Evolutionary conservation across 148 eudicot genomes (phyloP).

Genomic region (Diospyros kaki): DNA sequence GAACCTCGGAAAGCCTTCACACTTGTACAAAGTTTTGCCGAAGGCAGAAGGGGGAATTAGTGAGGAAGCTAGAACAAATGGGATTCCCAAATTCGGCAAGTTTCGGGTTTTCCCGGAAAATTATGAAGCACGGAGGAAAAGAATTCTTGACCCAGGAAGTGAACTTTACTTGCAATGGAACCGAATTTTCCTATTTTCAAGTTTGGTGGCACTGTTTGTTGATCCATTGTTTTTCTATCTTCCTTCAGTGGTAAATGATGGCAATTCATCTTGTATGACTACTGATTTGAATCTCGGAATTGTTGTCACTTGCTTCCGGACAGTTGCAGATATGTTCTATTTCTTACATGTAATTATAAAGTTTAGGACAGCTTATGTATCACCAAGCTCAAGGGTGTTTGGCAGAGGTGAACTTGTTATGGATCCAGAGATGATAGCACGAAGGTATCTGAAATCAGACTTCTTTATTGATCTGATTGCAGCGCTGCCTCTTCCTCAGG

Average conservation of each 20-base stretch:
- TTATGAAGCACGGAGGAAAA: constrained; percentile 50
- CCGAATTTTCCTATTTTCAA: constrained; percentile 69
- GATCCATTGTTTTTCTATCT: constrained; percentile 88
- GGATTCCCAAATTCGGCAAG: constrained; percentile 45
- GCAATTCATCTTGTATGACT: constrained; percentile 57
- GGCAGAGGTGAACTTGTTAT: constrained; percentile 98
- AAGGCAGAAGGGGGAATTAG: constrained; percentile 33
- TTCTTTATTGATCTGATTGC: constrained; percentile 90
- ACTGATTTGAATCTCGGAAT: constrained; percentile 68
- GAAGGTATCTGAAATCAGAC: constrained; percentile 71
- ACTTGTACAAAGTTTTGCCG: constrained; percentile 42
- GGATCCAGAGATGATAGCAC: constrained; percentile 87
- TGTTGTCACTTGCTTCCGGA: constrained; percentile 70
- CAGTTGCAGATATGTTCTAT: constrained; percentile 82
- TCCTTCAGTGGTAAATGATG: constrained; percentile 54
- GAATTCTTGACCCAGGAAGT: constrained; percentile 91
- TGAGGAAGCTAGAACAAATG: constrained; percentile 39
- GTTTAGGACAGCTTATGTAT: constrained; percentile 92
- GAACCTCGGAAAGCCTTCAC: constrained; percentile 47
- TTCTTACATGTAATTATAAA: constrained; percentile 76
- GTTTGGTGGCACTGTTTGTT: constrained; percentile 81
- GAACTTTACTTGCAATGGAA: constrained; percentile 88
- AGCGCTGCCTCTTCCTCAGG: constrained; percentile 98
- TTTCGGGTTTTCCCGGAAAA: constrained; percentile 57
- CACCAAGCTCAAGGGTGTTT: constrained; percentile 92